Evolutionary conservation across 2,329 filamentous ascomycete genomes (phyloP).

Genomic region (Scedosporium boydii): DNA sequence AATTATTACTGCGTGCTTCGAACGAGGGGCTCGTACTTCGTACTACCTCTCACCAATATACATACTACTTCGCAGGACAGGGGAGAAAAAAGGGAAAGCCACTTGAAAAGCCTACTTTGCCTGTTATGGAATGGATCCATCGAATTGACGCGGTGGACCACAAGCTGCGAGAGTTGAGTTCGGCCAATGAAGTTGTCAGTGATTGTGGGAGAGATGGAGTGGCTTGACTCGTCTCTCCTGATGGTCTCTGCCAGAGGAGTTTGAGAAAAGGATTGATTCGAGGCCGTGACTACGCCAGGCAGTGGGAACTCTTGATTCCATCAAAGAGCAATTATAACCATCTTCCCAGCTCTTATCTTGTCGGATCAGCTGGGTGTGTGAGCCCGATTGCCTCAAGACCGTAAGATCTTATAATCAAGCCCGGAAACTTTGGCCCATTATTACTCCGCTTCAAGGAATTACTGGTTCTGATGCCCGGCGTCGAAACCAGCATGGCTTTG

Average conservation of each 20-base stretch:
- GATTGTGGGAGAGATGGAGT: background rate
- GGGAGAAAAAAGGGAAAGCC: background rate
- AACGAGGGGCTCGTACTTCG: background rate
- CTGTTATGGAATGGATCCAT: conserved; percentile 6
- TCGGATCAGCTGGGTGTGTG: too few relatives aligned
- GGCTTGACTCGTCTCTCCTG: background rate
- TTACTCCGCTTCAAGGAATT: background rate
- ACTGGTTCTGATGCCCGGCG: background rate
- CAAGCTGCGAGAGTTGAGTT: background rate
- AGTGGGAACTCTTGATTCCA: too few relatives aligned
- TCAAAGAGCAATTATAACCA: too few relatives aligned
- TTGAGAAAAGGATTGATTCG: too few relatives aligned
- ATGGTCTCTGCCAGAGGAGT: background rate
- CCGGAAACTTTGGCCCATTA: too few relatives aligned
- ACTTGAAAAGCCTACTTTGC: background rate
- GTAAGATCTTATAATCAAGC: too few relatives aligned
- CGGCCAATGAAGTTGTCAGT: background rate
- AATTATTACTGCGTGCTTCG: too few relatives aligned
- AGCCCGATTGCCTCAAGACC: too few relatives aligned
- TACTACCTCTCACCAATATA: too few relatives aligned
- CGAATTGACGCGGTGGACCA: conserved; percentile 4
- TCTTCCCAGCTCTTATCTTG: too few relatives aligned
- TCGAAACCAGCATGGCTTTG: background rate
- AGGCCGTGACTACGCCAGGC: too few relatives aligned
- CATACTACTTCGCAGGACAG: background rate